These are phyloP conservation scores for Rosa persica DNA, from an alignment of 306 rosid species.

Conservation along the genomic window DNA sequence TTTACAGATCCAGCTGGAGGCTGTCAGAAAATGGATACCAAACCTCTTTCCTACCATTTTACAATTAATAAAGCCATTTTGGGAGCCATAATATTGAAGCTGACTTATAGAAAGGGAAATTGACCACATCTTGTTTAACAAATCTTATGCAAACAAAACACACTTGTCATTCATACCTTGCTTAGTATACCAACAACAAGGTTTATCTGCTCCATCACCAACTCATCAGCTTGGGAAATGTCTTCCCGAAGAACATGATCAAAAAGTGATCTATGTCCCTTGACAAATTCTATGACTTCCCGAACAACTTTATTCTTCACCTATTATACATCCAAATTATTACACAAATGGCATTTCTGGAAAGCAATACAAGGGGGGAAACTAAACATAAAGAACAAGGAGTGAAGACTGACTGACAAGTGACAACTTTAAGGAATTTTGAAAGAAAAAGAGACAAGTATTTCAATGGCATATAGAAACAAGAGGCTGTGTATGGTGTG, in stretches of 20 bases:
- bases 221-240: slow-evolving; percentile 67
- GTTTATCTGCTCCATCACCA: slow-evolving; percentile 83
- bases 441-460: not conserved
- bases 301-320: slow-evolving; percentile 92
- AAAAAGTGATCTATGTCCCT: slow-evolving; percentile 75
- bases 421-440: not conserved
- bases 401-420: slow-evolving; percentile 2
- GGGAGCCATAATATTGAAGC: slow-evolving; percentile 14
- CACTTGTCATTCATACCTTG: slow-evolving; percentile 57
- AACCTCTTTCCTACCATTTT: not conserved
- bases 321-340: slow-evolving; percentile 35
- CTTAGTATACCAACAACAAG: slow-evolving; percentile 87
- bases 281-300: slow-evolving; percentile 82
- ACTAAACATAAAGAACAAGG: not conserved
- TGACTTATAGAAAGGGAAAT: slow-evolving; percentile 8
- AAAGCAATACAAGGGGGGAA: not conserved
- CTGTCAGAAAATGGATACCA: slow-evolving; percentile 6
- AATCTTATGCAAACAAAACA: not conserved
- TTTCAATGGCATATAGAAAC: not conserved
- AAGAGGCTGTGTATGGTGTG: not conserved
- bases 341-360: slow-evolving; percentile 7
- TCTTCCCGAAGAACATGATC: slow-evolving; percentile 76
- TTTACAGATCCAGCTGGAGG: not conserved
- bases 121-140: slow-evolving; percentile 14
- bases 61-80: slow-evolving; percentile 2